A percentile compares a stretch with the other conserved stretches of the same genome.
phyloP scores from a whole-genome alignment of 176 grass and related monocot genomes.

The Hsuehochloa calcarea region DNA sequence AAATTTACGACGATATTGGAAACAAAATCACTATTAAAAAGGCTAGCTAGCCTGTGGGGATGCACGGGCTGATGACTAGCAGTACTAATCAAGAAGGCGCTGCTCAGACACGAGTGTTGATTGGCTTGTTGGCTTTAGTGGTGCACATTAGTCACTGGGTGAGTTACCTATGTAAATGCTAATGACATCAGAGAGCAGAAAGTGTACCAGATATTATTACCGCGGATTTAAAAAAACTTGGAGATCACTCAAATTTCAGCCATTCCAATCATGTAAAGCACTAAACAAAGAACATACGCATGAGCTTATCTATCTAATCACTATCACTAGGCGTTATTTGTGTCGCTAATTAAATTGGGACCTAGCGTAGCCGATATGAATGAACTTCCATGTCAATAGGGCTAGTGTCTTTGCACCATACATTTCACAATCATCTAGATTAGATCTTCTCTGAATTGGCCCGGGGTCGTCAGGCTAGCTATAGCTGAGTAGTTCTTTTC shows the following conservation, averaged over 20 bases:
- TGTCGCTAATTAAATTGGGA: constrained; percentile 38
- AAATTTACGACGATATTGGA: no score
- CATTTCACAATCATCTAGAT: constrained; percentile 49
- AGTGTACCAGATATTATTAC: constrained; percentile 28
- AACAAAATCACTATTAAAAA: no score
- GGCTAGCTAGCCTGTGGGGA: no score
- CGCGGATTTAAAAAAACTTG: neutral
- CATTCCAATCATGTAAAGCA: constrained; percentile 53
- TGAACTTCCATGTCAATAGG: constrained; percentile 33
- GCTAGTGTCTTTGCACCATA: constrained; percentile 48
- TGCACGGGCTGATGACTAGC: no score
- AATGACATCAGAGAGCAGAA: constrained; percentile 42
- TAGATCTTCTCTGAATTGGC: constrained; percentile 4
- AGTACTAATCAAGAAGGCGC: neutral
- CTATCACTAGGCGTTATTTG: constrained; percentile 18
- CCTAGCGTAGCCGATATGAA: constrained; percentile 19
- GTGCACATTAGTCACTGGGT: constrained; percentile 46
- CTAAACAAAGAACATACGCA: constrained; percentile 43
- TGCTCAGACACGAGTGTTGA: neutral
- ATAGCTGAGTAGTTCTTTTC: neutral
- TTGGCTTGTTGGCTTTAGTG: constrained; percentile 39
- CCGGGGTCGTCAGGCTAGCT: constrained; percentile 2
- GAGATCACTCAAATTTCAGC: constrained; percentile 12
- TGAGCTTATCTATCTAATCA: constrained; percentile 55
- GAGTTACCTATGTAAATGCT: constrained; percentile 26